Base-by-base conservation (phyloP, 345 rosid species). In the Zanthoxylum bungeanum region DNA sequence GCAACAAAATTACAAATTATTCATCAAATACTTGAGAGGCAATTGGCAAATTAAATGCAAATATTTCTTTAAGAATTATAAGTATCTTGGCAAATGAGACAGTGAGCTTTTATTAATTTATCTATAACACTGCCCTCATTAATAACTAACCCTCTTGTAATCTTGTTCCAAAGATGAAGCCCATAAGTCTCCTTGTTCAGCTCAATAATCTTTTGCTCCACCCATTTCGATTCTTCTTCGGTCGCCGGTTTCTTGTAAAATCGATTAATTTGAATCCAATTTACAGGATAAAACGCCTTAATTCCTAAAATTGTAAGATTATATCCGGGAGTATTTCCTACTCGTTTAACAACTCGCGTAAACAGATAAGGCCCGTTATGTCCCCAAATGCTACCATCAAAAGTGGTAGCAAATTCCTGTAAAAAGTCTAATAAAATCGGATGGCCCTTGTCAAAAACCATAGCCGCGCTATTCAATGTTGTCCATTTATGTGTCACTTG, bases 361-460 rank as follows among this genome's bases (percentile, higher is more conserved):
- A 92, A 83, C 73, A 86, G 52, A 52, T 85, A 83, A 0, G 95
- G 97, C 21, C 93, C 95, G 3, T 86, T 92, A 46, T 89, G 82
- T 1, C 92, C 90, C 92, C 95, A 92, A 73, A 80, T 83, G 36
- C 70, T 88, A n/a, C 92, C 97, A 31, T 86, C 81, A 60, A 92
- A 91, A 63, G 87, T 88, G 58, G 71, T 34, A 34, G 87, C 88
- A 17, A 84, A 85, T 71, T 89, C 93, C 73, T 83, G 68, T 33
- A 89, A 78, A 73, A 82, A 88, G 70, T 83, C 82, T 17, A 69
- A 49, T 16, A 88, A 28, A n/a, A 89, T 66, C 5, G 89, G 90
- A 70, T 88, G 97, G 9, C 64, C 72, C n/a, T n/a, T n/a, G n/a
- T n/a, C n/a, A n/a, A n/a, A n/a, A n/a, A n/a, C n/a, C n/a, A n/a